These are phyloP conservation scores for Tolypocladium guangdongense DNA, from an alignment of 2,329 filamentous ascomycete genomes.

Conservation along the genomic window DNA sequence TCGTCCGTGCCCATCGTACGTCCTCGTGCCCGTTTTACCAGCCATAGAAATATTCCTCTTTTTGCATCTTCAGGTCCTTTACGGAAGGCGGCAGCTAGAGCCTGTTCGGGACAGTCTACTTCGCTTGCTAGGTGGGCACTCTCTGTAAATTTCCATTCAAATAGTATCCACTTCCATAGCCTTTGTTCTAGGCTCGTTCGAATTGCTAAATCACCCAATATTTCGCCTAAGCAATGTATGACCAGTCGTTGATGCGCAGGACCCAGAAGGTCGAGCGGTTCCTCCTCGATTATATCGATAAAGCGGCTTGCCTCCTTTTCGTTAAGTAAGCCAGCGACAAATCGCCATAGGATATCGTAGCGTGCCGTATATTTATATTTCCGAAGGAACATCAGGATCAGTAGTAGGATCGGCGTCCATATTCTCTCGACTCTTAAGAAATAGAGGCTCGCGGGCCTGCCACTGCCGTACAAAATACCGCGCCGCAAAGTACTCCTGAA, in stretches of 20 bases:
- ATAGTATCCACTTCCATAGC: neutral
- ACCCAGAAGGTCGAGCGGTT: too few relatives aligned
- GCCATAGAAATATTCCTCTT: neutral
- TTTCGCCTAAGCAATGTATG: slow-evolving; percentile 1
- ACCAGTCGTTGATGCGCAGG: slow-evolving; percentile 1
- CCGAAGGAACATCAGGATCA: slow-evolving; percentile 17
- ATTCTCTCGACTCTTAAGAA: too few relatives aligned
- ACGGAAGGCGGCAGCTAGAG: neutral
- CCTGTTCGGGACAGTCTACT: neutral
- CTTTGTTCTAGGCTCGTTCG: neutral
- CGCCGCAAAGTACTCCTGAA: too few relatives aligned
- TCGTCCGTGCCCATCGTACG: too few relatives aligned
- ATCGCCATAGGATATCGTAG: slow-evolving; percentile 32
- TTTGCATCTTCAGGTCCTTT: neutral
- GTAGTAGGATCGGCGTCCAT: too few relatives aligned
- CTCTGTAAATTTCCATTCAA: neutral
- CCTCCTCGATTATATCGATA: too few relatives aligned
- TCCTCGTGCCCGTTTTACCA: too few relatives aligned
- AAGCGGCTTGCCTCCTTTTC: too few relatives aligned
- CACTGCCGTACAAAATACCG: slow-evolving; percentile 24
- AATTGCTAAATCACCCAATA: neutral
- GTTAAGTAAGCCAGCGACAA: slow-evolving; percentile 30
- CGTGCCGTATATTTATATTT: slow-evolving; percentile 25
- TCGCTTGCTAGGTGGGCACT: neutral
- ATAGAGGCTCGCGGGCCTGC: slow-evolving; percentile 5